Evolutionary conservation across 495 filamentous ascomycete genomes (phyloP), one percentile per base, ranked within the genome.

Genomic region (Eremomyces bilateralis): DNA sequence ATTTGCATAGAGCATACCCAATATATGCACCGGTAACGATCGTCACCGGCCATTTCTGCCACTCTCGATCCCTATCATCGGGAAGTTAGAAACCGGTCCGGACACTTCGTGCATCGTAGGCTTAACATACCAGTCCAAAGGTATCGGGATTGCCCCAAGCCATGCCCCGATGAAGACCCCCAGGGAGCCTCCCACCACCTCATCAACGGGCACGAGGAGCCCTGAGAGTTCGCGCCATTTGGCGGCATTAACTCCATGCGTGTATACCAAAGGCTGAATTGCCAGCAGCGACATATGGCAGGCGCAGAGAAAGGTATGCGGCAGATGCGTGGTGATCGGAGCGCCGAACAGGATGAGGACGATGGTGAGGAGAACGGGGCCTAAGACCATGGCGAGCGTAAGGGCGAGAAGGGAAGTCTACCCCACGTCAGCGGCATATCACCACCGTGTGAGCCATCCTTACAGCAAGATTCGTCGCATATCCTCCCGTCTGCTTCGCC

Each of bases 41-140:
- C 0, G 88, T 95, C 21, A 95, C 77, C 2, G 88, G 88, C 73
- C 82, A 97, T 51, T 76, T 80, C 64, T 97, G 88, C 88, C 88
- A 97, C 42, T 91, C 83, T 15, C 88, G 72, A 48, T 80, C 75
- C 72, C 69, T 72, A 44, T 33, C 20, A 24, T 15, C 6, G 19
- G 15, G 5, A 22, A 18, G n/a, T 11, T 10, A 27, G 17, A 28
- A 25, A 20, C n/a, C n/a, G n/a, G n/a, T n/a, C n/a, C n/a, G n/a
- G n/a, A n/a, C n/a, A n/a, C n/a, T n/a, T n/a, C n/a, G n/a, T n/a
- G n/a, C n/a, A n/a, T n/a, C n/a, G n/a, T n/a, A n/a, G n/a, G n/a
- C n/a, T n/a, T n/a, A 27, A 62, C 62, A 47, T 61, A 80, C 81
- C 84, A 94, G 52, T 94, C 88, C 41, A 97, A 58, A 15, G 88